phyloP scores from a whole-genome alignment of 176 grass and related monocot species.

The Chrysopogon serrulatus region DNA sequence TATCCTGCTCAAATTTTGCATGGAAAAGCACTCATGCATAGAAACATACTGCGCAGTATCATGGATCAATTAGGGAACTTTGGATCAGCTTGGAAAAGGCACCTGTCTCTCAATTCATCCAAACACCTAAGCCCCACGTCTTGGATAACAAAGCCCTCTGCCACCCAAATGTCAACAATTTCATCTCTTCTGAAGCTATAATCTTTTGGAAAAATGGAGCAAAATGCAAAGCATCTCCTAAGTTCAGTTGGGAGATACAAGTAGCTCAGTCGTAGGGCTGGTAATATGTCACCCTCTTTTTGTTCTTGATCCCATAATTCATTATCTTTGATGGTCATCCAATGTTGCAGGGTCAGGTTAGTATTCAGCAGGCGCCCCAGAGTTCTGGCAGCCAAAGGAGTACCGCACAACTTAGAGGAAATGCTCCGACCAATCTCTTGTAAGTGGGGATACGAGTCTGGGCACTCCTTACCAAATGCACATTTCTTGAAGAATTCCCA shows the following conservation, averaged over 20 bases:
- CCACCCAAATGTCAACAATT: neutral
- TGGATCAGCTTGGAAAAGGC: neutral
- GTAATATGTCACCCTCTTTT: conserved; percentile 17
- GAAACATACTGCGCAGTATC: conserved; percentile 27
- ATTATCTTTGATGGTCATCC: conserved; percentile 4
- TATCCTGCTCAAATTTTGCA: neutral
- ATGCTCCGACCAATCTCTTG: conserved; percentile 11
- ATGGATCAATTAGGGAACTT: conserved; percentile 12
- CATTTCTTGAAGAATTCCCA: conserved; percentile 4
- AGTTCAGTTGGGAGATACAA: conserved; percentile 28
- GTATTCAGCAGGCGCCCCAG: too few species aligned
- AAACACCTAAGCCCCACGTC: neutral
- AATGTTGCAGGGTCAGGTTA: neutral
- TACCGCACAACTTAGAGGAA: neutral
- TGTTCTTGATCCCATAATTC: conserved; percentile 24
- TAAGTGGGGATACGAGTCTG: neutral
- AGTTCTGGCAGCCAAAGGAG: conserved; percentile 42
- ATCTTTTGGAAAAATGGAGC: conserved; percentile 26
- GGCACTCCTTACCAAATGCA: neutral
- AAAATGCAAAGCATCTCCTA: conserved; percentile 34
- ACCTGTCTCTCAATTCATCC: neutral
- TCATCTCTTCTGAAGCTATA: neutral
- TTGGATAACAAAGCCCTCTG: neutral
- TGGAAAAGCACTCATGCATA: neutral
- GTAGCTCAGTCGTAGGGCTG: conserved; percentile 41